Evolutionary conservation across 164 flowering plant species (phyloP).

Genomic region (Tinospora cordifolia): DNA sequence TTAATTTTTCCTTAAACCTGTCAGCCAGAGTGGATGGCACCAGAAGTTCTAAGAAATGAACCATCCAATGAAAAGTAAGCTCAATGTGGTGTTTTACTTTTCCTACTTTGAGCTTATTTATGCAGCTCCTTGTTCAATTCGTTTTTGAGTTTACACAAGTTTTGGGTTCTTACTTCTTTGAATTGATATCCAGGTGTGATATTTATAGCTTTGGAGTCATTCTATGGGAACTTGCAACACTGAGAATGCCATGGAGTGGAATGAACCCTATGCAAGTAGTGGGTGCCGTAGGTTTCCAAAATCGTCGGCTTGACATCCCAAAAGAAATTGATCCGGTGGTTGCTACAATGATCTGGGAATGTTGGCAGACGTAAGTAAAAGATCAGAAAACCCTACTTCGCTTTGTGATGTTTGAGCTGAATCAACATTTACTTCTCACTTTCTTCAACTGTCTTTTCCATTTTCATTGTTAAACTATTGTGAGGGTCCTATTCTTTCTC

Average conservation of each 20-base stretch:
- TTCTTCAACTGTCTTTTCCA: not conserved
- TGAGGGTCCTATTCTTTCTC: slow-evolving; percentile 12
- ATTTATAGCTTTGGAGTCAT: slow-evolving; percentile 96
- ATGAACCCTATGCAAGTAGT: slow-evolving; percentile 99
- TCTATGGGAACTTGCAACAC: slow-evolving; percentile 95
- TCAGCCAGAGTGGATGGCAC: slow-evolving; percentile 99
- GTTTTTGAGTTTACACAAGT: not conserved
- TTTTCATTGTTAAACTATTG: not conserved
- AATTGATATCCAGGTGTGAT: slow-evolving; percentile 62
- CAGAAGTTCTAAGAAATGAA: slow-evolving; percentile 96
- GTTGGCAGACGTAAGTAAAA: slow-evolving; percentile 85
- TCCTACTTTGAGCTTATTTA: not conserved
- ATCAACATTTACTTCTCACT: not conserved
- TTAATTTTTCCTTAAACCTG: slow-evolving; percentile 13
- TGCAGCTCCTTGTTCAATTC: not conserved
- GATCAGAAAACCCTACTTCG: not conserved
- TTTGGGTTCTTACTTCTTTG: not conserved
- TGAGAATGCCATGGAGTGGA: slow-evolving; percentile 95
- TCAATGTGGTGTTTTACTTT: not conserved
- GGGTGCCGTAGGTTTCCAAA: slow-evolving; percentile 97
- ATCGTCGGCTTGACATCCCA: slow-evolving; percentile 85
- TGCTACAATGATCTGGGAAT: slow-evolving; percentile 74
- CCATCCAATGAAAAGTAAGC: slow-evolving; percentile 96
- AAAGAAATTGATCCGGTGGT: slow-evolving; percentile 87
- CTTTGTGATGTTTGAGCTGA: not conserved